Conservation (phyloP, 1,139 yeast species). For the Maudiozyma humilis region DNA sequence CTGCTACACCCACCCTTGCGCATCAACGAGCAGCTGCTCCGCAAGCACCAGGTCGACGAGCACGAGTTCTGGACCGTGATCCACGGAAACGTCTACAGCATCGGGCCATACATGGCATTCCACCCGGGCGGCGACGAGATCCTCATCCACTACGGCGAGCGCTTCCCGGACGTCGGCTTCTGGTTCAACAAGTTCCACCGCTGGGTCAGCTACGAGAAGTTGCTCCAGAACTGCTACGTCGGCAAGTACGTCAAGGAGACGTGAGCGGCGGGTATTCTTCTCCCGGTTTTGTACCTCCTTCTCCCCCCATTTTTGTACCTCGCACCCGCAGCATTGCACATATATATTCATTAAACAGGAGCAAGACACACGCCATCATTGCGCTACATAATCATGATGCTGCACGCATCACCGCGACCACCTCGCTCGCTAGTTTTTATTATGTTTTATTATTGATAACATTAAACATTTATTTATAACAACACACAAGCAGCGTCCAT, state of each 20-base stretch:
- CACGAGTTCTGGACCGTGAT: slow-evolving; percentile 84
- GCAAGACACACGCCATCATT: too few species aligned
- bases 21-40: slow-evolving; percentile 53
- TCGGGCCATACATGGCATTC: slow-evolving; percentile 71
- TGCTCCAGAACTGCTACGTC: slow-evolving; percentile 68
- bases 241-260: slow-evolving; percentile 36
- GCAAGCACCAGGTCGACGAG: slow-evolving; percentile 42
- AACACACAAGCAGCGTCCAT: too few species aligned
- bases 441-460: too few species aligned
- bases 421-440: too few species aligned
- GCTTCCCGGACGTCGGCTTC: slow-evolving; percentile 60
- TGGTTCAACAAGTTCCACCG: slow-evolving; percentile 74
- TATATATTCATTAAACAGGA: too few species aligned
- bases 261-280: too few species aligned
- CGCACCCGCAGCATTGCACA: too few species aligned
- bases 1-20: slow-evolving; percentile 37
- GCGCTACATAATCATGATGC: too few species aligned
- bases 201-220: slow-evolving; percentile 82
- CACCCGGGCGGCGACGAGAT: slow-evolving; percentile 93
- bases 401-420: too few species aligned
- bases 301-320: too few species aligned
- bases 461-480: too few species aligned
- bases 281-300: too few species aligned
- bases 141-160: slow-evolving; percentile 64
- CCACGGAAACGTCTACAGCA: slow-evolving; percentile 73